Evolutionary conservation across 768 basidiomycete genomes (phyloP).

Genomic region (Collybiopsis confluens): DNA sequence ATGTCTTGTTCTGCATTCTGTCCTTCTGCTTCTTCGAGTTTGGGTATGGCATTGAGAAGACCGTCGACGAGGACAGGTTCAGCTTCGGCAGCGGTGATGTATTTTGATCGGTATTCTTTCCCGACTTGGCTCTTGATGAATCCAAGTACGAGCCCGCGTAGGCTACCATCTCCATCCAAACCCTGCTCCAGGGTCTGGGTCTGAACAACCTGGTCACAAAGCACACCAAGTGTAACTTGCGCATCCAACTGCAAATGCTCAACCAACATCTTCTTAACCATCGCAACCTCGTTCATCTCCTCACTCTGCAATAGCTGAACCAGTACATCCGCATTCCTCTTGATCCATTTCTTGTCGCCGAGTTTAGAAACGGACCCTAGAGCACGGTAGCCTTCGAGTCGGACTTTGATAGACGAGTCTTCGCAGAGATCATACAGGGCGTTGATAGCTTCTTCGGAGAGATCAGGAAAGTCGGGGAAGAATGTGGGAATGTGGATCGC

Average conservation of each 20-base stretch:
- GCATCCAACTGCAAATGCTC: conserved; percentile 66
- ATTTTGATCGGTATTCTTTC: conserved; percentile 33
- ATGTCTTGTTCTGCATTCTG: no score
- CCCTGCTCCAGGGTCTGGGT: conserved; percentile 48
- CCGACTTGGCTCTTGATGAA: conserved; percentile 56
- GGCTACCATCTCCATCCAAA: conserved; percentile 27
- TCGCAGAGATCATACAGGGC: conserved; percentile 79
- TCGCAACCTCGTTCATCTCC: conserved; percentile 58
- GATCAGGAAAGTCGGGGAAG: conserved; percentile 64
- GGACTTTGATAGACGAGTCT: conserved; percentile 51
- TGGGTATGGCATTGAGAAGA: conserved; percentile 43
- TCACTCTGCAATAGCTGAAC: conserved; percentile 75
- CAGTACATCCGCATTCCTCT: conserved; percentile 70
- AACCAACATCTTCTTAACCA: conserved; percentile 56
- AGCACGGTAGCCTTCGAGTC: conserved; percentile 64
- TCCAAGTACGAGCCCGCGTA: conserved; percentile 54
- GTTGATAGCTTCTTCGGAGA: conserved; percentile 73
- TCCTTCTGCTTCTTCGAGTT: conserved; percentile 27
- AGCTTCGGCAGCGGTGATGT: conserved; percentile 44
- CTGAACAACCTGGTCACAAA: conserved; percentile 64
- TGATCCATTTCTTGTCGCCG: conserved; percentile 56
- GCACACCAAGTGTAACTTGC: conserved; percentile 54
- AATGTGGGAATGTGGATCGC: conserved; percentile 53
- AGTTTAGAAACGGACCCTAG: conserved; percentile 44
- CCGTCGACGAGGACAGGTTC: conserved; percentile 35